phyloP scores from a whole-genome alignment of 257 asterid species.

The Salvia splendens region DNA sequence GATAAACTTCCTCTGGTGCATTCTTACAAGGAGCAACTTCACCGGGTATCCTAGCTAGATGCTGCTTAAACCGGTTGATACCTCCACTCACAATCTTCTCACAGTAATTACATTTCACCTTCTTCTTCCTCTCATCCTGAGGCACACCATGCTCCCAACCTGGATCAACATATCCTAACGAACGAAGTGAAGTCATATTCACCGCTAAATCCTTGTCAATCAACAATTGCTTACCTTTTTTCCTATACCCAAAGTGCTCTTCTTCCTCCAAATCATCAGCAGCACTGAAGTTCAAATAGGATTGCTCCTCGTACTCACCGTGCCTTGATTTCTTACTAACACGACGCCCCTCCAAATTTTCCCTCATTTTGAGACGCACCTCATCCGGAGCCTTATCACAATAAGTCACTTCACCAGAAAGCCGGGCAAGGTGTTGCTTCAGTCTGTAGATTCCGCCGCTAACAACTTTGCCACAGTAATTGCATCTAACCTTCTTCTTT shows the following conservation, averaged over 20 bases:
- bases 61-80: constrained; percentile 91
- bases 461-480: constrained; percentile 87
- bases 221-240: constrained; percentile 69
- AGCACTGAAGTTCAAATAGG: constrained; percentile 59
- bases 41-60: constrained; percentile 88
- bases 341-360: constrained; percentile 83
- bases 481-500: constrained; percentile 86
- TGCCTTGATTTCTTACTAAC: constrained; percentile 69
- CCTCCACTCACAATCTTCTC: constrained; percentile 94
- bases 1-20: constrained; percentile 88
- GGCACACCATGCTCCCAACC: constrained; percentile 97
- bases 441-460: constrained; percentile 90
- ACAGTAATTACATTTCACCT: constrained; percentile 91
- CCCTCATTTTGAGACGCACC: constrained; percentile 72
- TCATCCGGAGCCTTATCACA: constrained; percentile 92
- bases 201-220: constrained; percentile 63
- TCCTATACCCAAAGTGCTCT: constrained; percentile 57
- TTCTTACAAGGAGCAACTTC: constrained; percentile 93
- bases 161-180: constrained; percentile 87
- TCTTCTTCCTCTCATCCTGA: constrained; percentile 94
- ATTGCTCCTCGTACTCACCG: constrained; percentile 67
- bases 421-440: constrained; percentile 91
- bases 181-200: constrained; percentile 77
- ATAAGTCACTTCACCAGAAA: constrained; percentile 88
- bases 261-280: constrained; percentile 64